Evolutionary conservation across 148 eudicot genomes (phyloP).

Genomic region (Polygonum maritimum): DNA sequence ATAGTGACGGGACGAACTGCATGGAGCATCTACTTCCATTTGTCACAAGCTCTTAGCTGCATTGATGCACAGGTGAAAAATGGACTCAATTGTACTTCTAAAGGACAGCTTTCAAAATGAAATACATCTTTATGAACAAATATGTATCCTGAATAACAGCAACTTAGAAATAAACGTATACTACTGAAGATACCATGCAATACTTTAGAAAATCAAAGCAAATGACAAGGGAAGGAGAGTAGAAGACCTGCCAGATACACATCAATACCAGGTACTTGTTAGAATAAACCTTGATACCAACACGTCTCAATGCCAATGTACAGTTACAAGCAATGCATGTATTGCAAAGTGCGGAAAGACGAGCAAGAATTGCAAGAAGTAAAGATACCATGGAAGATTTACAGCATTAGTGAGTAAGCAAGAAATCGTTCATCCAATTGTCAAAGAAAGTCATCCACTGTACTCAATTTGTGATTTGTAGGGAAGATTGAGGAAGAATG

Average conservation of each 20-base stretch:
- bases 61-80: background rate
- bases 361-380: background rate
- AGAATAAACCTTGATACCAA: background rate
- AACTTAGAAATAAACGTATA: background rate
- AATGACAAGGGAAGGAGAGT: background rate
- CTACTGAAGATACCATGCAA: background rate
- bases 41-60: conserved; percentile 2
- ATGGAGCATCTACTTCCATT: conserved; percentile 24
- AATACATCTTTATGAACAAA: background rate
- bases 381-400: background rate
- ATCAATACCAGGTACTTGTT: background rate
- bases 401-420: background rate
- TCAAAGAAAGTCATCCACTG: background rate
- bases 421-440: background rate
- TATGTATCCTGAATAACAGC: background rate
- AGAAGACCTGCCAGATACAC: background rate
- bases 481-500: background rate
- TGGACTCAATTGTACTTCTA: background rate
- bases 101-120: background rate
- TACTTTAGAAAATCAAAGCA: background rate
- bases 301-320: background rate
- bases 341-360: background rate
- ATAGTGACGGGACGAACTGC: conserved; percentile 20
- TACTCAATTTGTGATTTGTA: background rate
- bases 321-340: background rate